phyloP scores from a whole-genome alignment of 2,329 filamentous ascomycete species.

The Aspergillus ustus region DNA sequence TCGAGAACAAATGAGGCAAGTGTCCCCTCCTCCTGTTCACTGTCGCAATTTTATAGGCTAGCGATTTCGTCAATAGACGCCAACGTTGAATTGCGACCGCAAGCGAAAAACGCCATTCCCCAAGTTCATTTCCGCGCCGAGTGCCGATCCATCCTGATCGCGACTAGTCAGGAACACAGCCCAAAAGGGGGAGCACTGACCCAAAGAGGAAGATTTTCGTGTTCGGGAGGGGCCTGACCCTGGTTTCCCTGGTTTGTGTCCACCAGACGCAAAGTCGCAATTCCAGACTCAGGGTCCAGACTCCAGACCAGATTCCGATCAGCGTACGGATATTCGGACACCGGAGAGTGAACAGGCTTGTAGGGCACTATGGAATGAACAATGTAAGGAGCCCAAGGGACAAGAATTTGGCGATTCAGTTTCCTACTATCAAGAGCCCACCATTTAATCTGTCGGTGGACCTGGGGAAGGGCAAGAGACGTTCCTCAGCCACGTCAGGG shows the following conservation, averaged over 20 bases:
- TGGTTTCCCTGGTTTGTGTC: neutral
- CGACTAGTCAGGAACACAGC: conserved; percentile 13
- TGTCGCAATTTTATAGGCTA: neutral
- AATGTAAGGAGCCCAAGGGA: neutral
- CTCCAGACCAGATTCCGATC: neutral
- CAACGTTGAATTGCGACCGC: neutral
- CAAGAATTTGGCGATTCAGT: neutral
- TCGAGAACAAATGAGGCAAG: neutral
- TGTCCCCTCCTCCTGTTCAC: neutral
- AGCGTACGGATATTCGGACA: neutral
- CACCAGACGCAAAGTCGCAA: neutral
- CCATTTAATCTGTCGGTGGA: neutral
- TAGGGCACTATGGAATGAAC: neutral
- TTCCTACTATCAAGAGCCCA: too few relatives aligned
- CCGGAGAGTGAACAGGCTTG: neutral
- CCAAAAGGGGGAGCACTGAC: conserved; percentile 5
- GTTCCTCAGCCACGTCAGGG: neutral
- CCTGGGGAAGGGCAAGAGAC: neutral
- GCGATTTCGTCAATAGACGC: neutral
- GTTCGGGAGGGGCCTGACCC: neutral
- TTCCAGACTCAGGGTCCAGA: neutral
- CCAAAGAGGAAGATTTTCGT: conserved; percentile 4
- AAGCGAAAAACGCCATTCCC: neutral
- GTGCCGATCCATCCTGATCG: conserved; percentile 11
- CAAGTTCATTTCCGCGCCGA: conserved; percentile 7